A percentile compares a stretch with the other conserved stretches of the same genome.
phyloP scores from a whole-genome alignment of 345 rosid species.

The Camelina hispida region DNA sequence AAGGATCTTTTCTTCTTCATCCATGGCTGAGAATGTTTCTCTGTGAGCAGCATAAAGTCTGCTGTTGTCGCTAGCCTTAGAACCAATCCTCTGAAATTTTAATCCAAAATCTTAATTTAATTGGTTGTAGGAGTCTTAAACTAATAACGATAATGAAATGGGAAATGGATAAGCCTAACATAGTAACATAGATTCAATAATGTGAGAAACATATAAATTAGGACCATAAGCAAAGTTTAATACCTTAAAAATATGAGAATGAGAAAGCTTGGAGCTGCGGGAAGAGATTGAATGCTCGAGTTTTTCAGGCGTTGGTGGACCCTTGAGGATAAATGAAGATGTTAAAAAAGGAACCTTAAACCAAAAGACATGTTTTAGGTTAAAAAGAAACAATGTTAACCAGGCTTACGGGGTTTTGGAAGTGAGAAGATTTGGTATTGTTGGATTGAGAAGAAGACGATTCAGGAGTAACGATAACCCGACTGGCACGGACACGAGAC shows the following conservation, averaged over 20 bases:
- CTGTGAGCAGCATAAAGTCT: conserved; percentile 42
- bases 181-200: not conserved
- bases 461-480: conserved; percentile 47
- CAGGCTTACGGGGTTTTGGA: conserved; percentile 62
- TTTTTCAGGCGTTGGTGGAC: conserved; percentile 89
- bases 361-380: not conserved
- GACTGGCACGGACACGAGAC: conserved; percentile 70
- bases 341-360: conserved; percentile 3
- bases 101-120: conserved; percentile 6
- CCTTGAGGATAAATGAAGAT: conserved; percentile 50
- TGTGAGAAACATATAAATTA: not conserved
- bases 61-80: conserved; percentile 52
- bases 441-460: conserved; percentile 66
- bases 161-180: not conserved
- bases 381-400: not conserved
- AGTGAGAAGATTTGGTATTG: conserved; percentile 72
- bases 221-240: not conserved
- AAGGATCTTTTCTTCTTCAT: conserved; percentile 72
- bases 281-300: conserved; percentile 58
- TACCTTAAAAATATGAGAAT: conserved; percentile 67
- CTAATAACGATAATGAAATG: conserved; percentile 6
- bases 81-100: conserved; percentile 63
- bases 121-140: not conserved
- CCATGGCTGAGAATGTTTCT: conserved; percentile 50
- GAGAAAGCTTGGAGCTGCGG: conserved; percentile 57